Conservation (phyloP, 345 rosid species). For the Hibiscus syriacus region DNA sequence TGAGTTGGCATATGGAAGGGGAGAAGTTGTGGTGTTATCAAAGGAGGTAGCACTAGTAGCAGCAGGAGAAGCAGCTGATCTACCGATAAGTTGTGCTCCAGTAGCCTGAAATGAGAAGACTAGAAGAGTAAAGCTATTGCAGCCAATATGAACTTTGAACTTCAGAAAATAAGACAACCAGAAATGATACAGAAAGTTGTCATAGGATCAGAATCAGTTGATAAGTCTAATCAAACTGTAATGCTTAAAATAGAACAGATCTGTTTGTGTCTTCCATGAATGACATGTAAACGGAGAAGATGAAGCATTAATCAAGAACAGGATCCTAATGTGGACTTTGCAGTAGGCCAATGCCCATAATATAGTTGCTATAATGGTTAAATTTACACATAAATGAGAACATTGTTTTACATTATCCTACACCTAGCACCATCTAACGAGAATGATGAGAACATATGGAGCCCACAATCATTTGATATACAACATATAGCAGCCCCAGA, state of each 20-base stretch:
- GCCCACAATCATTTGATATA: slow-evolving; percentile 6
- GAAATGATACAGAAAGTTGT: not conserved
- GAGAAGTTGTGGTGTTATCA: slow-evolving; percentile 73
- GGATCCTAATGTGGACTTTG: not conserved
- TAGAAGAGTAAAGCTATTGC: not conserved
- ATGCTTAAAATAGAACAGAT: not conserved
- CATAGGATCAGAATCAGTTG: not conserved
- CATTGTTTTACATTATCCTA: not conserved
- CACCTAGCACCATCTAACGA: not conserved
- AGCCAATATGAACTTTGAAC: not conserved
- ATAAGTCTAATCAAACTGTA: not conserved
- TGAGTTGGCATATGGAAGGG: slow-evolving; percentile 81
- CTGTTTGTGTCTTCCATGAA: not conserved
- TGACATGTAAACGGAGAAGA: not conserved
- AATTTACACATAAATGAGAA: not conserved
- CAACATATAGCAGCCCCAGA: not conserved
- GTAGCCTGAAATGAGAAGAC: slow-evolving; percentile 32
- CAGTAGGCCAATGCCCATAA: not conserved
- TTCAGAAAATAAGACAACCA: not conserved
- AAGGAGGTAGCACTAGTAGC: slow-evolving; percentile 48
- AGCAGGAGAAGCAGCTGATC: slow-evolving; percentile 87
- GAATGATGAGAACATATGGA: not conserved
- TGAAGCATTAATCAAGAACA: not conserved
- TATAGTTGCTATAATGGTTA: slow-evolving; percentile 1
- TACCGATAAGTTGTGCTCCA: slow-evolving; percentile 66